Evolutionary conservation across 2,329 filamentous ascomycete genomes (phyloP).

Genomic region (Fusarium secorum): DNA sequence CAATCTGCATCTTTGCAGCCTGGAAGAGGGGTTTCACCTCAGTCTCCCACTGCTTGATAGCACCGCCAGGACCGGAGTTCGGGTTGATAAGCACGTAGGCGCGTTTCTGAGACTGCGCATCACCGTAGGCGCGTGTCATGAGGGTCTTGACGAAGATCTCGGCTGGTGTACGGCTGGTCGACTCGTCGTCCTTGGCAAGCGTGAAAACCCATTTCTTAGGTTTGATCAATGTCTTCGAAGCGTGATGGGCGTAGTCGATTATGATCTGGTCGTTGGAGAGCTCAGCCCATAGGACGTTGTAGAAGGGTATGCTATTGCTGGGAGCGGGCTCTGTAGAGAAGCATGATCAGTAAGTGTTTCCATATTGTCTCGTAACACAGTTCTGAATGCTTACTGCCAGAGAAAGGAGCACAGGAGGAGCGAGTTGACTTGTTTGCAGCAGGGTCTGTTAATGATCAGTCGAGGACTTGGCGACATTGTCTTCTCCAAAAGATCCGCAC

Average conservation of each 20-base stretch:
- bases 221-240: slow-evolving; percentile 66
- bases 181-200: slow-evolving; percentile 50
- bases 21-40: slow-evolving; percentile 84
- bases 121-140: slow-evolving; percentile 74
- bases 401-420: slow-evolving; percentile 35
- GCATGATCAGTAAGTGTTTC: slow-evolving; percentile 4
- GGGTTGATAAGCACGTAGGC: slow-evolving; percentile 93
- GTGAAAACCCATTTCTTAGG: slow-evolving; percentile 62
- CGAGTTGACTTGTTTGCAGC: slow-evolving; percentile 31
- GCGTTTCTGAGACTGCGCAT: slow-evolving; percentile 73
- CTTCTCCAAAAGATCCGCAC: slow-evolving; percentile 41
- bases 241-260: slow-evolving; percentile 74
- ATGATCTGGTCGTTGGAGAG: slow-evolving; percentile 66
- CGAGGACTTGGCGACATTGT: not conserved
- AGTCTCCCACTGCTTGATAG: slow-evolving; percentile 74
- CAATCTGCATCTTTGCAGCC: slow-evolving; percentile 79
- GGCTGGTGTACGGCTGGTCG: slow-evolving; percentile 48
- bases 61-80: slow-evolving; percentile 82
- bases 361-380: not conserved
- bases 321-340: slow-evolving; percentile 33
- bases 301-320: slow-evolving; percentile 69
- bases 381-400: slow-evolving; percentile 21
- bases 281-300: slow-evolving; percentile 85
- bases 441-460: slow-evolving; percentile 36
- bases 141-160: slow-evolving; percentile 72